A percentile compares a stretch with the other conserved stretches of the same genome.
phyloP scores from a whole-genome alignment of 345 rosid genomes.

The Brassica incana region DNA sequence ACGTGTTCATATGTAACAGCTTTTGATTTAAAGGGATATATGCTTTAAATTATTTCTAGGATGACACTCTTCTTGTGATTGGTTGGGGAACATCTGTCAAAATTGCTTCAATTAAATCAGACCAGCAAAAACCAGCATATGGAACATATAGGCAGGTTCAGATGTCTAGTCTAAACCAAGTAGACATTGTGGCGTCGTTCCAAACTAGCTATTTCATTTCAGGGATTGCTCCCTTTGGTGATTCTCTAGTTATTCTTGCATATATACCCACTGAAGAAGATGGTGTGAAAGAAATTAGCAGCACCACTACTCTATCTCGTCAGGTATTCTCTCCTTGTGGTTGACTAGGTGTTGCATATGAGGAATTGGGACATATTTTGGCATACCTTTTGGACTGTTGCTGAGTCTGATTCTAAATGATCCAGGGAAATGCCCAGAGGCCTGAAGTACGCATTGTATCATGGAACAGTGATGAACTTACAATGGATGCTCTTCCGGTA shows the following conservation, averaged over 20 bases:
- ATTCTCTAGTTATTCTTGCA: constrained; percentile 95
- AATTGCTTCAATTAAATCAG: constrained; percentile 83
- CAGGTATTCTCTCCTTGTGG: constrained; percentile 61
- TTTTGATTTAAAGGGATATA: not conserved
- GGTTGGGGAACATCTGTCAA: constrained; percentile 96
- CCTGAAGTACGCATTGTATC: constrained; percentile 92
- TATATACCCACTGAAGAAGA: constrained; percentile 83
- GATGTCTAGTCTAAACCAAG: constrained; percentile 67
- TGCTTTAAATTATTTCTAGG: constrained; percentile 50
- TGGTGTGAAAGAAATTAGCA: constrained; percentile 77
- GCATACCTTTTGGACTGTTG: constrained; percentile 11
- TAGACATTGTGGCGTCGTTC: constrained; percentile 95
- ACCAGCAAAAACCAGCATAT: constrained; percentile 49
- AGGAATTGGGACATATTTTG: not conserved
- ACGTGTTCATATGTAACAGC: constrained; percentile 2
- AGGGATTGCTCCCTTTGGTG: constrained; percentile 99
- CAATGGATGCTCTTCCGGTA: constrained; percentile 95
- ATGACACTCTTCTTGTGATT: constrained; percentile 87
- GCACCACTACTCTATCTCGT: constrained; percentile 60
- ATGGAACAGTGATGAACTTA: constrained; percentile 96
- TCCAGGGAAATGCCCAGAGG: constrained; percentile 95
- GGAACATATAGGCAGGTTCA: constrained; percentile 61
- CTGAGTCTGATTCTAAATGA: constrained; percentile 33
- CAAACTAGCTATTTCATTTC: constrained; percentile 98
- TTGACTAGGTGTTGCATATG: constrained; percentile 15